phyloP scores from a whole-genome alignment of 2,329 filamentous ascomycete species.

The Aureobasidium sp. region DNA sequence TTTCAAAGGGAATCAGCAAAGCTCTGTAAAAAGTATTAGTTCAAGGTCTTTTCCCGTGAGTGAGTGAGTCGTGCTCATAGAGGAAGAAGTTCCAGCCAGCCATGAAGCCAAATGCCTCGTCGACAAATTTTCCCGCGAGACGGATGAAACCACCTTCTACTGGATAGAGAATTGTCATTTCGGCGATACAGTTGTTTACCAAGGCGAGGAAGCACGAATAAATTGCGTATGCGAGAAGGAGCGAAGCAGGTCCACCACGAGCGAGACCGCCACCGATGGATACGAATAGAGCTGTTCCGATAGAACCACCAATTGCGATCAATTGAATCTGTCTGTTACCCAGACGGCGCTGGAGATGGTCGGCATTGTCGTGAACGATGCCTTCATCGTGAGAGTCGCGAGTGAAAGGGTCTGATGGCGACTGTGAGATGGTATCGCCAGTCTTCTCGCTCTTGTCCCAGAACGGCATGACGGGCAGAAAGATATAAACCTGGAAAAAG shows the following conservation, averaged over 20 bases:
- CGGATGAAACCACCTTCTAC: slow-evolving; percentile 53
- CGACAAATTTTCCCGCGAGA: slow-evolving; percentile 52
- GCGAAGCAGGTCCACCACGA: slow-evolving; percentile 39
- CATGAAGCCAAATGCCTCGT: slow-evolving; percentile 50
- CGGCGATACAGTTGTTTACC: slow-evolving; percentile 56
- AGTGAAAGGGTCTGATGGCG: not conserved
- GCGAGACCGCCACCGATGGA: slow-evolving; percentile 48
- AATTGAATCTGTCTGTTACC: slow-evolving; percentile 37
- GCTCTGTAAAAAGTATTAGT: not conserved
- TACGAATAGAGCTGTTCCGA: slow-evolving; percentile 24
- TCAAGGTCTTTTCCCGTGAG: too few relatives aligned
- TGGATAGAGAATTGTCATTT: slow-evolving; percentile 55
- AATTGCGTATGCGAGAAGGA: slow-evolving; percentile 50
- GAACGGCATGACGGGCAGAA: slow-evolving; percentile 4
- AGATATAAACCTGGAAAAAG: not conserved
- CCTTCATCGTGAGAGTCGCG: slow-evolving; percentile 14
- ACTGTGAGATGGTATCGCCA: not conserved
- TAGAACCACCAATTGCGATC: slow-evolving; percentile 22
- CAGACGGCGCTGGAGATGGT: slow-evolving; percentile 39
- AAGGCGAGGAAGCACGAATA: slow-evolving; percentile 48
- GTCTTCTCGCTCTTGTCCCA: slow-evolving; percentile 8
- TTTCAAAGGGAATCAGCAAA: slow-evolving; percentile 40
- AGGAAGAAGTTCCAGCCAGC: slow-evolving; percentile 42
- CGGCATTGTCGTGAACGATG: slow-evolving; percentile 23
- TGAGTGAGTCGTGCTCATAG: slow-evolving; percentile 28